Evolutionary conservation across 352 stramenopile genomes (phyloP).

Genomic region (Phytopythium montanum): DNA sequence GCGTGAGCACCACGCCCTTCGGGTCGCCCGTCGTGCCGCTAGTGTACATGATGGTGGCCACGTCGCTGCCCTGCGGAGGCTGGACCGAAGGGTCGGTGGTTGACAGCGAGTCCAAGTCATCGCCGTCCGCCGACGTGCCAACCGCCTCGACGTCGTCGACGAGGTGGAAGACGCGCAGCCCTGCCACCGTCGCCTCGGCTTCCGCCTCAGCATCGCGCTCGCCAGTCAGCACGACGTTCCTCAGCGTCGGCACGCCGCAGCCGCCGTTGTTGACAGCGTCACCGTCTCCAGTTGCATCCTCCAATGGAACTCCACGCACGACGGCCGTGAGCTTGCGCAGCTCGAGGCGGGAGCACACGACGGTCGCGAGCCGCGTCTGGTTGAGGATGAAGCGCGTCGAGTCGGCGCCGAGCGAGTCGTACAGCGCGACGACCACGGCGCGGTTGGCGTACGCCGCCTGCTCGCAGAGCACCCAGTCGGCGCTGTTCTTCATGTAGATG

Average conservation of each 20-base stretch:
- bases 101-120: conserved; percentile 1
- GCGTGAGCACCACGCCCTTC: conserved; percentile 95
- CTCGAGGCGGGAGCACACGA: conserved; percentile 59
- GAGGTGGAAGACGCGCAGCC: conserved; percentile 38
- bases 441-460: conserved; percentile 63
- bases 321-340: conserved; percentile 42
- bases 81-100: conserved; percentile 5
- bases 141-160: conserved; percentile 31
- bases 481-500: conserved; percentile 96
- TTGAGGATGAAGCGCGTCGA: conserved; percentile 75
- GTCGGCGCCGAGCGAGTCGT: conserved; percentile 75
- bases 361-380: conserved; percentile 62
- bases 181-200: conserved; percentile 21
- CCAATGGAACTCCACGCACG: background rate
- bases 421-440: conserved; percentile 54
- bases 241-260: conserved; percentile 31
- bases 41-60: conserved; percentile 95
- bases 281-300: background rate
- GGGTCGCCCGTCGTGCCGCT: conserved; percentile 95
- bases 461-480: conserved; percentile 94
- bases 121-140: conserved; percentile 23
- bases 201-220: conserved; percentile 32
- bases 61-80: conserved; percentile 44
- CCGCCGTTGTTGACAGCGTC: background rate
- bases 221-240: conserved; percentile 43